phyloP scores from a whole-genome alignment of 2,329 filamentous ascomycete species.

The Phaeosphaeria sp. region DNA sequence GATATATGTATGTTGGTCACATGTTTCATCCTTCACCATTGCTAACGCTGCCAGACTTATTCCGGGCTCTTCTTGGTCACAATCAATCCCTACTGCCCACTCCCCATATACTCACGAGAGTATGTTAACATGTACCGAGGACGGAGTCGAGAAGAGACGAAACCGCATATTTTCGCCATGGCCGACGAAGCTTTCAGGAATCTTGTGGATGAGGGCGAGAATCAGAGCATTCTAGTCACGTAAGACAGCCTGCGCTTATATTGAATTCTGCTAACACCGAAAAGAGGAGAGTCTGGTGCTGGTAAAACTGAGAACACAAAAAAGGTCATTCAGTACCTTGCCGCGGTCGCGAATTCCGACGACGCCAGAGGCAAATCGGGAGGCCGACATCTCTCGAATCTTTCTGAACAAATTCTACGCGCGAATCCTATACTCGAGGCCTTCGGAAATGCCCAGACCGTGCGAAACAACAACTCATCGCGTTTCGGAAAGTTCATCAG shows the following conservation, averaged over 20 bases:
- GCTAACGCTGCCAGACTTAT: constrained; percentile 70
- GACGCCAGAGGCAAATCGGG: constrained; percentile 66
- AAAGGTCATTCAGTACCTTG: constrained; percentile 98
- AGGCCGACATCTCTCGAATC: constrained; percentile 75
- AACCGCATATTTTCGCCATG: constrained; percentile 97
- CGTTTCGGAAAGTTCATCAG: constrained; percentile 98
- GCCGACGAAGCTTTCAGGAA: constrained; percentile 96
- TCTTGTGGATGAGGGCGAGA: constrained; percentile 90
- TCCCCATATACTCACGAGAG: constrained; percentile 95
- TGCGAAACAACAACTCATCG: constrained; percentile 97
- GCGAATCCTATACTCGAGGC: constrained; percentile 98
- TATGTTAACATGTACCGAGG: constrained; percentile 99
- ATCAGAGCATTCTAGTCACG: constrained; percentile 97
- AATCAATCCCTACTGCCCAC: constrained; percentile 92
- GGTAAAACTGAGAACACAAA: constrained; percentile 99
- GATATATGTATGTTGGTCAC: constrained; percentile 70
- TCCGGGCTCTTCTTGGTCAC: constrained; percentile 96
- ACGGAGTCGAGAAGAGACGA: constrained; percentile 87
- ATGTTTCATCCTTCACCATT: not conserved
- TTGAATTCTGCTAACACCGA: constrained; percentile 20
- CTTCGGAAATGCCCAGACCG: constrained; percentile 97
- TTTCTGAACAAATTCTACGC: constrained; percentile 94
- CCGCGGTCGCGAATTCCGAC: constrained; percentile 88
- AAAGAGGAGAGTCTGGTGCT: constrained; percentile 87
- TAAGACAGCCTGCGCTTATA: constrained; percentile 42